Conservation (phyloP, 805 yeast species). For the Wickerhamiella azyma region DNA sequence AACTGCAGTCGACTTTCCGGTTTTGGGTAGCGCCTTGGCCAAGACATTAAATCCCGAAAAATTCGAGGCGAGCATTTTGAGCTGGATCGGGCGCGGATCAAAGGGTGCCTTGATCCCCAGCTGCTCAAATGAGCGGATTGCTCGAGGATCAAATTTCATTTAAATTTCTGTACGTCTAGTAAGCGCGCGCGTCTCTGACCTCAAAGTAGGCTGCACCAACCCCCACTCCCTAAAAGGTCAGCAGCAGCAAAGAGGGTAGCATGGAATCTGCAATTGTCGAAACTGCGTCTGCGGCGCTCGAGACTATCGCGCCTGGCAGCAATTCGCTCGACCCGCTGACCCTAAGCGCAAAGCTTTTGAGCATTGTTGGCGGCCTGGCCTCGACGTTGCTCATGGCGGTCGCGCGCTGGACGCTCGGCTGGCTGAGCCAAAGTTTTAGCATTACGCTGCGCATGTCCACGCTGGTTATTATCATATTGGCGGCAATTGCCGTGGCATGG, state of each 20-base stretch:
- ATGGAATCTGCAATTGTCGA: neutral
- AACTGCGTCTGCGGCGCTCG: no score
- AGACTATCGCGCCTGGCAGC: no score
- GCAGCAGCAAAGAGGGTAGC: neutral
- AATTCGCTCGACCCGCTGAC: slow-evolving; percentile 5
- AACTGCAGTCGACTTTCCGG: slow-evolving; percentile 27
- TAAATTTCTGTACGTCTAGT: no score
- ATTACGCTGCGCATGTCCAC: slow-evolving; percentile 14
- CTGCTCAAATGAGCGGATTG: neutral
- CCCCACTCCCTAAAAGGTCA: no score
- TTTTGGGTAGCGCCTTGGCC: slow-evolving; percentile 22
- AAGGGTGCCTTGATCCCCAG: neutral
- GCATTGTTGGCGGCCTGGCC: slow-evolving; percentile 21
- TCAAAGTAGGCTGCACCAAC: no score
- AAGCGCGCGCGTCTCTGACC: no score
- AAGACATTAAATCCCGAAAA: slow-evolving; percentile 22
- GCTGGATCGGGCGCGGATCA: slow-evolving; percentile 21
- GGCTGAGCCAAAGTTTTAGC: slow-evolving; percentile 5
- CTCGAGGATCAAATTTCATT: slow-evolving; percentile 8
- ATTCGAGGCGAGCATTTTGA: slow-evolving; percentile 20
- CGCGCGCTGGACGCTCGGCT: slow-evolving; percentile 10
- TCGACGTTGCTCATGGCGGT: neutral
- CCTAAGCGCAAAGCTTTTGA: neutral
- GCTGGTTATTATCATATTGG: slow-evolving; percentile 18
- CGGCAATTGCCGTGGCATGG: slow-evolving; percentile 26